These are phyloP conservation scores for Elsinoe perseae DNA, from an alignment of 2,329 filamentous ascomycete species.

Conservation along the genomic window DNA sequence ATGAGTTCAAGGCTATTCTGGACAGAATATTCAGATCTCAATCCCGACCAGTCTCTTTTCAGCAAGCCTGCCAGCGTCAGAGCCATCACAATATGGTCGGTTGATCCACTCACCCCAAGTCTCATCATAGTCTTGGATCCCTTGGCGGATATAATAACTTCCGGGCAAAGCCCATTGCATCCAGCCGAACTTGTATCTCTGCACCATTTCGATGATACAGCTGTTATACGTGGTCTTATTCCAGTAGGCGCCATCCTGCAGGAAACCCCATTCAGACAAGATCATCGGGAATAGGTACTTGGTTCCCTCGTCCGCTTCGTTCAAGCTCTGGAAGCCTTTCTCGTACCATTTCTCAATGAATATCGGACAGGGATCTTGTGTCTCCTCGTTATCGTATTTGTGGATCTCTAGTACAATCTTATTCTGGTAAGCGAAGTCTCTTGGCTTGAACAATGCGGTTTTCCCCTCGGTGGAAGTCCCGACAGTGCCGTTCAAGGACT, in stretches of 20 bases:
- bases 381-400: slow-evolving; percentile 50
- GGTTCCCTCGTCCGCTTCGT: slow-evolving; percentile 27
- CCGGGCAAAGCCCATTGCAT: slow-evolving; percentile 47
- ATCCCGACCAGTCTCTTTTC: slow-evolving; percentile 47
- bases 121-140: slow-evolving; percentile 50
- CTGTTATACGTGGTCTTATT: slow-evolving; percentile 43
- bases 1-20: background rate
- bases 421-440: slow-evolving; percentile 44
- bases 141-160: slow-evolving; percentile 48
- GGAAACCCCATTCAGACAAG: slow-evolving; percentile 50
- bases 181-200: slow-evolving; percentile 41
- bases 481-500: slow-evolving; percentile 40
- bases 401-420: slow-evolving; percentile 56
- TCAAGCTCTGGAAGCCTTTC: slow-evolving; percentile 48
- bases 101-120: slow-evolving; percentile 36
- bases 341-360: slow-evolving; percentile 43
- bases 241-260: slow-evolving; percentile 40
- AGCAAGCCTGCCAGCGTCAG: slow-evolving; percentile 36
- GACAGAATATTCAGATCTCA: background rate
- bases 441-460: slow-evolving; percentile 34
- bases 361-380: slow-evolving; percentile 36
- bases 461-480: background rate
- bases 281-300: slow-evolving; percentile 44
- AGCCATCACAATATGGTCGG: slow-evolving; percentile 4
- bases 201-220: slow-evolving; percentile 45